These are phyloP conservation scores for Calophaca sinica DNA, from an alignment of 306 rosid species.

Conservation along the genomic window DNA sequence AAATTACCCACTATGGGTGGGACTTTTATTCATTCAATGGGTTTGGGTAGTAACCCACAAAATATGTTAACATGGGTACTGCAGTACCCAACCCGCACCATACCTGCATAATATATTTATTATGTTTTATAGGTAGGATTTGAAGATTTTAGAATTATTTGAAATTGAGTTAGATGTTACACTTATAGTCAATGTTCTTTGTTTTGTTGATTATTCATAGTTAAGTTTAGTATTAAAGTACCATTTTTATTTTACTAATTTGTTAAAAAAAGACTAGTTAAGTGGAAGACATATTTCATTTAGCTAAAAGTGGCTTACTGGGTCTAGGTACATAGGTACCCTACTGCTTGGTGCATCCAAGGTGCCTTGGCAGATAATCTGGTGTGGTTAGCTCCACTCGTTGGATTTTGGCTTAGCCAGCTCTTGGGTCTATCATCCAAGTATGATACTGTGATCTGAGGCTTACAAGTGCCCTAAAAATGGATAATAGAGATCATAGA, in stretches of 20 bases:
- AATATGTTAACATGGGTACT: background rate
- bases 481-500: constrained; percentile 26
- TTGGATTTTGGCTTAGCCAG: constrained; percentile 11
- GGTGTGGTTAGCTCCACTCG: constrained; percentile 3
- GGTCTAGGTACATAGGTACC: constrained; percentile 13
- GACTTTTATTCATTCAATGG: background rate
- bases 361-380: constrained; percentile 8
- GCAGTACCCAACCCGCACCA: background rate
- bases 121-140: background rate
- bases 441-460: constrained; percentile 9
- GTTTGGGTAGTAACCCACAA: background rate
- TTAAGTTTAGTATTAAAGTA: background rate
- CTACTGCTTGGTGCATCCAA: constrained; percentile 22
- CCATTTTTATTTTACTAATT: too few species aligned
- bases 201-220: background rate
- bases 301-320: background rate
- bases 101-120: background rate
- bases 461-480: constrained; percentile 22
- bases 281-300: background rate
- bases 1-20: background rate
- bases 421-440: constrained; percentile 13
- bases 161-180: constrained; percentile 7
- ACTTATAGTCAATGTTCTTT: background rate
- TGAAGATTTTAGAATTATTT: background rate
- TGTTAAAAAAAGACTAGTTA: constrained; percentile 5